Conservation (phyloP, 352 stramenopile genomes). For the Thalassiosira livingstoniorum region DNA sequence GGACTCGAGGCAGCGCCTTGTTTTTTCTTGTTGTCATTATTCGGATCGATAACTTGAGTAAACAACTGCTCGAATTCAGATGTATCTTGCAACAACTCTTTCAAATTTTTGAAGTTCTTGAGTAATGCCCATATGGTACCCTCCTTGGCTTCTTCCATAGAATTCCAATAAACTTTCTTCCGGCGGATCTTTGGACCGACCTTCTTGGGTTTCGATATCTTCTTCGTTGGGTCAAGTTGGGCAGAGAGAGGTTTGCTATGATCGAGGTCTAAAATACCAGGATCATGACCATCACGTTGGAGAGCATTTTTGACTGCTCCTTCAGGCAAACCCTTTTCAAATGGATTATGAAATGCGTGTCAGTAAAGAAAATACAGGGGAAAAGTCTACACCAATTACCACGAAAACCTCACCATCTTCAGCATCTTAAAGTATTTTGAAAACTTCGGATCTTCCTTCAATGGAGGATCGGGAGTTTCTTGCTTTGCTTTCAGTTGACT, state of each 20-base stretch:
- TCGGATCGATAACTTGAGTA: constrained; percentile 65
- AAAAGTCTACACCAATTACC: background rate
- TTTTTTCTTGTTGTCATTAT: constrained; percentile 59
- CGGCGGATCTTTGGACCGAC: constrained; percentile 45
- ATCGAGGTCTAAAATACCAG: constrained; percentile 79
- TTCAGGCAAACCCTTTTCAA: constrained; percentile 65
- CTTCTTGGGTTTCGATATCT: constrained; percentile 52
- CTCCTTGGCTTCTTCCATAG: constrained; percentile 76
- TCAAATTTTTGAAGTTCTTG: constrained; percentile 41
- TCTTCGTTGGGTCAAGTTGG: constrained; percentile 12
- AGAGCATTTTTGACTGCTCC: constrained; percentile 94
- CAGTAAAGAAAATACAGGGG: background rate
- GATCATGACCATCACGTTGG: constrained; percentile 83
- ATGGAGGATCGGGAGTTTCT: constrained; percentile 38
- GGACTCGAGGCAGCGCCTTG: background rate
- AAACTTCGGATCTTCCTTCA: constrained; percentile 77
- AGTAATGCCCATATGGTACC: constrained; percentile 88
- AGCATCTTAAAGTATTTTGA: constrained; percentile 52
- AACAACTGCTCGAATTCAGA: constrained; percentile 82
- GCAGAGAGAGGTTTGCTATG: constrained; percentile 56
- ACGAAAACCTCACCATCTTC: constrained; percentile 4
- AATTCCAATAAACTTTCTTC: constrained; percentile 85
- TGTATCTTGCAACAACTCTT: constrained; percentile 71
- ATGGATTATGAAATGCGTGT: background rate
- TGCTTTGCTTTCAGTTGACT: constrained; percentile 52